Conservation (phyloP, 345 rosid species). For the Clausena lansium region DNA sequence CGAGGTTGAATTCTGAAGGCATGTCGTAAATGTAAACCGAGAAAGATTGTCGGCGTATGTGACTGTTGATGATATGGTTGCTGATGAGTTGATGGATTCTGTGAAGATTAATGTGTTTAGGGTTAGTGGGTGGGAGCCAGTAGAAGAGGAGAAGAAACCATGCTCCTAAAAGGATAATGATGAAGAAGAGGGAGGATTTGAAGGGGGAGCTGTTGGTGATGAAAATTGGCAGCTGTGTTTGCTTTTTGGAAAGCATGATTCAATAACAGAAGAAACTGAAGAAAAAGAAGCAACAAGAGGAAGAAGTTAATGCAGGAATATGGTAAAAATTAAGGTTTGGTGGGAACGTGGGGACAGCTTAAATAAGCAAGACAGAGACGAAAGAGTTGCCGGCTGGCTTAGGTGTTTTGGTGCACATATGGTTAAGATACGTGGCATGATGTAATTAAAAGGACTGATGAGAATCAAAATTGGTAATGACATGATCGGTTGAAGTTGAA, state of each 20-base stretch:
- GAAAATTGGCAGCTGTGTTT: neutral
- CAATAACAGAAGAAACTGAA: neutral
- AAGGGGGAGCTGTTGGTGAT: neutral
- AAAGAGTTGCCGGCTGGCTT: too few relatives aligned
- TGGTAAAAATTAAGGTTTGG: neutral
- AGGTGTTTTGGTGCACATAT: neutral
- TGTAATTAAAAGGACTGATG: neutral
- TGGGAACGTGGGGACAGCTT: neutral
- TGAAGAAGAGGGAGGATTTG: constrained; percentile 10
- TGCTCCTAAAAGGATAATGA: constrained; percentile 1
- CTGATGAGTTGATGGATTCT: neutral
- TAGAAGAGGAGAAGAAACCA: constrained; percentile 23
- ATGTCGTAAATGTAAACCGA: constrained; percentile 43
- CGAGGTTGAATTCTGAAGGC: constrained; percentile 47
- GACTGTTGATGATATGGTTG: neutral
- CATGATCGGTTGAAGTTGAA: neutral
- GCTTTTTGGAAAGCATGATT: constrained; percentile 6
- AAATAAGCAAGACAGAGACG: too few relatives aligned
- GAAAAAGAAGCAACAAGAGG: neutral
- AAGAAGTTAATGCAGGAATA: neutral
- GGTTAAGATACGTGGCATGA: neutral
- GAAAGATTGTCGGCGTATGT: neutral
- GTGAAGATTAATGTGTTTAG: neutral
- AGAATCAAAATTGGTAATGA: neutral
- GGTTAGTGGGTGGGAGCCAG: constrained; percentile 8